Conservation (phyloP, 2,329 filamentous ascomycete genomes). For the Coniella lustricola region DNA sequence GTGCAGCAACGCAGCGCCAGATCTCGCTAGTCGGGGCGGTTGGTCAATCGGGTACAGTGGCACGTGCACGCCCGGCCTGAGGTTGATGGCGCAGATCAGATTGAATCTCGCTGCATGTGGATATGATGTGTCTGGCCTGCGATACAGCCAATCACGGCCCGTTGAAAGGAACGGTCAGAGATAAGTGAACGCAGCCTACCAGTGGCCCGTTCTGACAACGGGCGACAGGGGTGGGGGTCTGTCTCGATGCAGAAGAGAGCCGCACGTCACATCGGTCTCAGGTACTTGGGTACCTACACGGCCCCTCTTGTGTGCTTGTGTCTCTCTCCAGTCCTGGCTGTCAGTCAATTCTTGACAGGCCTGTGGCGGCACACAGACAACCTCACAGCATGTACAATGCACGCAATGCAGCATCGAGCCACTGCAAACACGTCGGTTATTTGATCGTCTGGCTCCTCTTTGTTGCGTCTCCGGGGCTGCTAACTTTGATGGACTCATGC, state of each 20-base stretch:
- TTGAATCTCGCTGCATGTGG: not conserved
- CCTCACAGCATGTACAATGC: conserved; percentile 2
- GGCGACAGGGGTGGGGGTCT: not conserved
- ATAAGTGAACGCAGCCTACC: conserved; percentile 3
- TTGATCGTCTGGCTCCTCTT: not conserved
- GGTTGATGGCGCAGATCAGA: not conserved
- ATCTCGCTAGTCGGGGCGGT: too few relatives aligned
- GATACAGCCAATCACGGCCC: not conserved
- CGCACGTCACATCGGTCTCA: not conserved
- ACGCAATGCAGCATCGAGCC: not conserved
- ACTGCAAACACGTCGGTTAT: not conserved
- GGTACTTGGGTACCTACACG: too few relatives aligned
- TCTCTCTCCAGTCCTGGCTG: too few relatives aligned
- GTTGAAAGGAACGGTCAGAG: not conserved
- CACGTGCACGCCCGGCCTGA: too few relatives aligned
- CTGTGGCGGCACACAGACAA: not conserved
- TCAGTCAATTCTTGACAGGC: not conserved
- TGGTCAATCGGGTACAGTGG: too few relatives aligned
- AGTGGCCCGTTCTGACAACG: not conserved
- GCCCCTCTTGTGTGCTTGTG: too few relatives aligned
- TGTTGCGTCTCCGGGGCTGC: not conserved
- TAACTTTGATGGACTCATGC: not conserved
- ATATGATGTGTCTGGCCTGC: not conserved
- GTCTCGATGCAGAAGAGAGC: not conserved
- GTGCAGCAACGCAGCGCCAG: too few relatives aligned